Evolutionary conservation across 108 stramenopile species (phyloP), one percentile per base, ranked within the genome.

Genomic region (Fistulifera pelliculosa): DNA sequence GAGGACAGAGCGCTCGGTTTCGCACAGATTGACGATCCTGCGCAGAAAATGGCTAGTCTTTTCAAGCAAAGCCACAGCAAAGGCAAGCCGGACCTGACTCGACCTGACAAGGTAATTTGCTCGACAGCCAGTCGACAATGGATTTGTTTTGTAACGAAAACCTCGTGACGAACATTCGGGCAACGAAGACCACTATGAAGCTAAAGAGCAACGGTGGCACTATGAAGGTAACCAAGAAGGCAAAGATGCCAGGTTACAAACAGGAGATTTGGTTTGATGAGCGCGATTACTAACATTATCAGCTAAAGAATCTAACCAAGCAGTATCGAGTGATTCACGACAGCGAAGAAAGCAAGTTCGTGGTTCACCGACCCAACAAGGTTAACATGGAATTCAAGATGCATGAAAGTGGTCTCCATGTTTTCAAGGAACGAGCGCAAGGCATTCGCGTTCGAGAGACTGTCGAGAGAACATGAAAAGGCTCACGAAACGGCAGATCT

Each of bases 81-180:
- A 21, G 11, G 17, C 44, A 3, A 25, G 1, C 31, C 22, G 6
- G 49, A 45, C 44, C 19, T 21, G 4, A 45, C 44, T 45, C 13
- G 24, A n/a, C 50, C 50, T 24, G 15, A 27, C 7, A 38, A 15
- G 15, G 27, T 41, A 16, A 73, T 67, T 43, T 74, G 8, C 31
- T 68, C 10, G 73, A 72, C 67, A 71, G 55, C 23, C 64, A 69
- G 41, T 58, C 61, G n/a, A 76, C 74, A 0, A 40, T 58, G 12
- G 31, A 66, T 47, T 39, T 67, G 13, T 63, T 76, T 31, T 56
- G 38, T 6, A 68, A 70, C 52, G 8, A 7, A 25, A 22, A 38
- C 26, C 21, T 71, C 19, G 59, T 76, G 18, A 43, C 35, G 15
- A 71, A 71, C 52, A 68, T 76, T 27, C 41, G 67, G 2, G 23